A percentile compares a stretch with the other conserved stretches of the same genome.
Conservation (phyloP, 2,329 filamentous ascomycete species). For the Tetracladium maxilliforme region DNA sequence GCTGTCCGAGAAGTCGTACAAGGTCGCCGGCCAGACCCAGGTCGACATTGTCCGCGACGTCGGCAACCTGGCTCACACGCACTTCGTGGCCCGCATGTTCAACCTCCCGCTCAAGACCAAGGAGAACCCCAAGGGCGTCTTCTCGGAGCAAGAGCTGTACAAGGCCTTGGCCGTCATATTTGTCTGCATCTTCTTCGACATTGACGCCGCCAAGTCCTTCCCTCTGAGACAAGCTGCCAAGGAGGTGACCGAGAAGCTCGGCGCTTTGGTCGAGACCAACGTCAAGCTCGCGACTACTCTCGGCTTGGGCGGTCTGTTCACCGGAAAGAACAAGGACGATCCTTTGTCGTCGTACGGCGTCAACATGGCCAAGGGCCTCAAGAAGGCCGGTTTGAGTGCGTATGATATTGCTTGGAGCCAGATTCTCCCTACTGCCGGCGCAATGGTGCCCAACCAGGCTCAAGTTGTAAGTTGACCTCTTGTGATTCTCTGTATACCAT, state of each 20-base stretch:
- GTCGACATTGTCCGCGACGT: constrained; percentile 49
- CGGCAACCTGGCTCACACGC: constrained; percentile 25
- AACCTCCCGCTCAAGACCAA: constrained; percentile 32
- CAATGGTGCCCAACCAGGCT: constrained; percentile 55
- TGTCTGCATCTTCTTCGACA: constrained; percentile 47
- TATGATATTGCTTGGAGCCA: constrained; percentile 57
- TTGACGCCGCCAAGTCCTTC: constrained; percentile 51
- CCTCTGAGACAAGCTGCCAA: constrained; percentile 40
- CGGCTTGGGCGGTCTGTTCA: constrained; percentile 32
- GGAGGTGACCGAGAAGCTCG: constrained; percentile 40
- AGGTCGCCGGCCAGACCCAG: constrained; percentile 43
- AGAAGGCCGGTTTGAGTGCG: constrained; percentile 42
- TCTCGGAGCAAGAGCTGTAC: constrained; percentile 36
- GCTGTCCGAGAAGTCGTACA: constrained; percentile 47
- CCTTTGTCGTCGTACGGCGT: constrained; percentile 46
- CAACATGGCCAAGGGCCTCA: constrained; percentile 44
- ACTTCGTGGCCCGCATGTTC: constrained; percentile 34
- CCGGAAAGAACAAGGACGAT: constrained; percentile 31
- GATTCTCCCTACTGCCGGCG: constrained; percentile 48
- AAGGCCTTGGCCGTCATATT: constrained; percentile 49
- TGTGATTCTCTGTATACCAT: constrained; percentile 7
- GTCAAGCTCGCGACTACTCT: constrained; percentile 41
- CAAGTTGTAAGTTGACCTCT: constrained; percentile 35
- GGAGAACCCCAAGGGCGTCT: constrained; percentile 29
- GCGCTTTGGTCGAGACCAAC: constrained; percentile 43